Evolutionary conservation across 1,284 basidiomycete species (phyloP).

Genomic region (Hemileia vastatrix): DNA sequence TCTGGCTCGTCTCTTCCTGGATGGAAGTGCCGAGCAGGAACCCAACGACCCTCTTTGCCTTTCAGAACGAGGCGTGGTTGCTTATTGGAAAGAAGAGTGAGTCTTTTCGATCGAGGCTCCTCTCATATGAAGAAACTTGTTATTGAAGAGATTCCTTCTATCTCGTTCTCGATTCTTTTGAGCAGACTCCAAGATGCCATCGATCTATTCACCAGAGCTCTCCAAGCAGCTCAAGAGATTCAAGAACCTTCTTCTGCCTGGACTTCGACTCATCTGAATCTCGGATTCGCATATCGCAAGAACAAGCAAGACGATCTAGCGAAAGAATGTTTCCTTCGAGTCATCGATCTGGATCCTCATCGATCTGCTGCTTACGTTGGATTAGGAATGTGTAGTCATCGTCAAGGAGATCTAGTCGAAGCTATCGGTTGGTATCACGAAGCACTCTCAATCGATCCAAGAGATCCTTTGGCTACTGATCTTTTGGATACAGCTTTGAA

Average conservation of each 20-base stretch:
- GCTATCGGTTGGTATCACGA: slow-evolving; percentile 83
- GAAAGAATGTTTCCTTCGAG: slow-evolving; percentile 59
- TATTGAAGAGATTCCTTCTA: too few relatives aligned
- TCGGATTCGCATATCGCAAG: slow-evolving; percentile 77
- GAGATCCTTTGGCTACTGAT: slow-evolving; percentile 73
- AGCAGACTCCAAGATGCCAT: slow-evolving; percentile 62
- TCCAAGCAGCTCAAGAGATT: slow-evolving; percentile 64
- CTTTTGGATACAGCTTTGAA: slow-evolving; percentile 72
- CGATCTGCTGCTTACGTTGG: slow-evolving; percentile 67
- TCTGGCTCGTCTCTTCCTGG: slow-evolving; percentile 75
- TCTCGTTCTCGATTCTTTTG: slow-evolving; percentile 3
- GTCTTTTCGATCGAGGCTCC: slow-evolving; percentile 38
- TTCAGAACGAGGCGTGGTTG: slow-evolving; percentile 87
- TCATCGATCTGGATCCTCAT: slow-evolving; percentile 68
- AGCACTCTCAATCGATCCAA: slow-evolving; percentile 71
- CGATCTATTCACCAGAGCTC: slow-evolving; percentile 59
- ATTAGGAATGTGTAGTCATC: slow-evolving; percentile 70
- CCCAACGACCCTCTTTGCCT: slow-evolving; percentile 73
- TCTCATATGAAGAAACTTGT: background rate
- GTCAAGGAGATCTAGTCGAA: slow-evolving; percentile 59
- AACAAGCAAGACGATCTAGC: slow-evolving; percentile 62
- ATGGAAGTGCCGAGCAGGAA: slow-evolving; percentile 68
- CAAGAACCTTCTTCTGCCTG: slow-evolving; percentile 76
- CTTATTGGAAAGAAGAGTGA: slow-evolving; percentile 72
- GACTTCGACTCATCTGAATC: slow-evolving; percentile 77